Evolutionary conservation across 495 filamentous ascomycete species (phyloP).

Genomic region (Lentithecium fluviatile): DNA sequence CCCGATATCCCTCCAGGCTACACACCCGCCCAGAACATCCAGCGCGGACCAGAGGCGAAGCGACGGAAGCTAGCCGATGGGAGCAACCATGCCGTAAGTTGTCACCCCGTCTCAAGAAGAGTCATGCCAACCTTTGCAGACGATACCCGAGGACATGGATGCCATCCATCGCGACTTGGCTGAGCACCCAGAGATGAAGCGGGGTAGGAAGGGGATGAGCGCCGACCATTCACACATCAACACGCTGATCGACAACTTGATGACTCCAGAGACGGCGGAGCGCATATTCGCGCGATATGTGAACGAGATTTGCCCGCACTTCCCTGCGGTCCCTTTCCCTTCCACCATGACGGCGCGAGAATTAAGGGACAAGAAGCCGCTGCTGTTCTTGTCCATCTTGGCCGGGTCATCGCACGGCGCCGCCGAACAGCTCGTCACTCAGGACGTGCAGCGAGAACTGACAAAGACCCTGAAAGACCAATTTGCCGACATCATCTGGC

Average conservation of each 20-base stretch:
- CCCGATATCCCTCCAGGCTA: conserved; percentile 19
- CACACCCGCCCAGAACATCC: conserved; percentile 14
- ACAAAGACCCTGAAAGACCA: conserved; percentile 68
- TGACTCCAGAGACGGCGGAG: conserved; percentile 61
- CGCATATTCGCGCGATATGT: conserved; percentile 69
- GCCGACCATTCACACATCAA: conserved; percentile 62
- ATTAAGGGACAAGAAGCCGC: conserved; percentile 69
- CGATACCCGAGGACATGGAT: conserved; percentile 35
- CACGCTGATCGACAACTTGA: conserved; percentile 57
- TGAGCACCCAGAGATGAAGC: conserved; percentile 28
- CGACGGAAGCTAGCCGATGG: conserved; percentile 18
- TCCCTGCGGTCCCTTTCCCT: conserved; percentile 78
- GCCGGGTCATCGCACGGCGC: conserved; percentile 59
- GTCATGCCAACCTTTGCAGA: conserved; percentile 8
- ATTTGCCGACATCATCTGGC: conserved; percentile 71
- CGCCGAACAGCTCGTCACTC: conserved; percentile 47
- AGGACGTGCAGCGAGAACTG: conserved; percentile 46
- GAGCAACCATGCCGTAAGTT: conserved; percentile 17
- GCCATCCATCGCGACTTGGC: conserved; percentile 30
- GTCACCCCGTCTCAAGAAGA: neutral
- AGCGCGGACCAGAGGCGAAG: conserved; percentile 25
- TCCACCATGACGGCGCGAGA: conserved; percentile 62
- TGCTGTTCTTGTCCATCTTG: conserved; percentile 79
- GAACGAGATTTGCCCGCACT: conserved; percentile 64
- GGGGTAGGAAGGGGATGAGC: conserved; percentile 23